Evolutionary conservation across 192 early-diverging fungal species (phyloP).

Genomic region (Pilaira anomala): DNA sequence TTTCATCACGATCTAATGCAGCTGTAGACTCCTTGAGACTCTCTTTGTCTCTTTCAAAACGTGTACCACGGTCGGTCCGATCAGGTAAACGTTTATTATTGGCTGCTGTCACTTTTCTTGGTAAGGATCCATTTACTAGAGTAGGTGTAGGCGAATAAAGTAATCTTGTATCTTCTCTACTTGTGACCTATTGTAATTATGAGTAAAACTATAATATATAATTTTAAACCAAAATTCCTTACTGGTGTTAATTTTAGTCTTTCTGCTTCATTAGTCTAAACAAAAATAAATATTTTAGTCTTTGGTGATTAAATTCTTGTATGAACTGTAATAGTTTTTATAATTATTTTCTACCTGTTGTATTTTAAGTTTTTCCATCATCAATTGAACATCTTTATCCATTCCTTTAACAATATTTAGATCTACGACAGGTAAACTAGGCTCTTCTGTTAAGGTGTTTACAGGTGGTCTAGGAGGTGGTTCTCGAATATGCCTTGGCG

Average conservation of each 20-base stretch:
- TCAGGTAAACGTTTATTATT: too few relatives aligned
- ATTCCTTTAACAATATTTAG: background rate
- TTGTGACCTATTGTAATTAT: too few relatives aligned
- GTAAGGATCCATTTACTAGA: background rate
- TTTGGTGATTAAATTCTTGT: too few relatives aligned
- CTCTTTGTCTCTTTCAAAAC: slow-evolving; percentile 24
- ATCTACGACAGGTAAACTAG: background rate
- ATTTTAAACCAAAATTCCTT: too few relatives aligned
- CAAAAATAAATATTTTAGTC: too few relatives aligned
- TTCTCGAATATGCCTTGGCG: slow-evolving; percentile 34
- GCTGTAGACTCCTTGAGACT: slow-evolving; percentile 5
- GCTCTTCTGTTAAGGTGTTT: background rate
- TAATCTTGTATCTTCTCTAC: background rate
- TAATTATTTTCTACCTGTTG: background rate
- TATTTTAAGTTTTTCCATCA: slow-evolving; percentile 25
- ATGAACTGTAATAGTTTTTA: background rate
- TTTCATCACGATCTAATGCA: slow-evolving; percentile 11
- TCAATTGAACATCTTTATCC: slow-evolving; percentile 16
- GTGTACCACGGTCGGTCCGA: background rate
- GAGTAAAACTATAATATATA: too few relatives aligned
- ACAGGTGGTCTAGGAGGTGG: background rate
- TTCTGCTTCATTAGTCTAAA: too few relatives aligned
- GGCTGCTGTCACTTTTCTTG: background rate
- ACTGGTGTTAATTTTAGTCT: too few relatives aligned
- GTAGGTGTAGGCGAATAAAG: background rate